These are phyloP conservation scores for Lasiodiplodia gonubiensis DNA, from an alignment of 2,329 filamentous ascomycete genomes.

Conservation along the genomic window DNA sequence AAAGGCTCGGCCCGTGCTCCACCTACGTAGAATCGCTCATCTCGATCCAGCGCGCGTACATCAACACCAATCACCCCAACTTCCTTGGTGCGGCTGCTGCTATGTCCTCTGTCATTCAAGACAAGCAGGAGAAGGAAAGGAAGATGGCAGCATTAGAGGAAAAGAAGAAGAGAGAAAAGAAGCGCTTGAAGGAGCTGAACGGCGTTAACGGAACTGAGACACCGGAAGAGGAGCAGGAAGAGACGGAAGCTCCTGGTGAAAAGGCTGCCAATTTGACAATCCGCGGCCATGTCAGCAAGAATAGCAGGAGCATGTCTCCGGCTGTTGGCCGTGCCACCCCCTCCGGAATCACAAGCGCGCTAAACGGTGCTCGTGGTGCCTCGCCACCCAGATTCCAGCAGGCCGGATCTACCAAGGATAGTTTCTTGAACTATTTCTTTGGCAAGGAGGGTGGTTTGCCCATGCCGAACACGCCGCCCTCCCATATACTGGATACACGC, in stretches of 20 bases:
- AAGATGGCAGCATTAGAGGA: constrained; percentile 73
- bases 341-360: constrained; percentile 69
- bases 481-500: constrained; percentile 37
- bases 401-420: constrained; percentile 72
- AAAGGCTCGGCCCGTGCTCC: constrained; percentile 87
- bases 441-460: constrained; percentile 80
- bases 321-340: constrained; percentile 66
- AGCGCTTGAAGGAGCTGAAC: constrained; percentile 81
- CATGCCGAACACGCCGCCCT: constrained; percentile 41
- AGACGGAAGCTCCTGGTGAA: constrained; percentile 58
- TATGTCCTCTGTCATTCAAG: constrained; percentile 95
- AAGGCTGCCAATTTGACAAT: constrained; percentile 59
- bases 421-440: constrained; percentile 98
- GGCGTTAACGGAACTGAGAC: constrained; percentile 74
- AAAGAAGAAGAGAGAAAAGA: constrained; percentile 80
- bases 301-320: constrained; percentile 81
- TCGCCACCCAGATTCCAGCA: constrained; percentile 65
- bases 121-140: constrained; percentile 92
- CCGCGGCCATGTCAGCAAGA: constrained; percentile 66
- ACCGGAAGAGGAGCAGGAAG: constrained; percentile 66
- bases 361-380: constrained; percentile 69
- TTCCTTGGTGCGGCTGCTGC: constrained; percentile 95
- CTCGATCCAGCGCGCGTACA: constrained; percentile 95
- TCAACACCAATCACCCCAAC: constrained; percentile 99
- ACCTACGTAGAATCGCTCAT: constrained; percentile 95